phyloP scores from a whole-genome alignment of 805 yeast genomes.

The Metschnikowia colocasiae region DNA sequence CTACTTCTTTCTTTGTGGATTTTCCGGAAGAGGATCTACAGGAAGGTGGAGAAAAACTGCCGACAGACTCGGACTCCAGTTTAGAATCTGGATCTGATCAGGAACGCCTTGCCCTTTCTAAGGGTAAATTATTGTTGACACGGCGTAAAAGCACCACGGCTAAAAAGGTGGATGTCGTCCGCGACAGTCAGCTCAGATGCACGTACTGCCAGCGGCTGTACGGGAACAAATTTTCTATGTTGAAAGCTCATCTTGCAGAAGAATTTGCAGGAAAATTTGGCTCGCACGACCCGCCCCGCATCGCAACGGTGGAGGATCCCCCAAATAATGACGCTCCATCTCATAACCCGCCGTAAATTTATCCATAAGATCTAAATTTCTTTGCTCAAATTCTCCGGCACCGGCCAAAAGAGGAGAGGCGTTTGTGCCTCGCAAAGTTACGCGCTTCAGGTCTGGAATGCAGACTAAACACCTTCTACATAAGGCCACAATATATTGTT shows the following conservation, averaged over 20 bases:
- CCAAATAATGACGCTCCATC: neutral
- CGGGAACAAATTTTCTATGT: slow-evolving; percentile 22
- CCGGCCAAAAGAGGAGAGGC: neutral
- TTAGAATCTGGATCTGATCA: neutral
- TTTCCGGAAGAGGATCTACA: slow-evolving; percentile 33
- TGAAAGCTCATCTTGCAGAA: slow-evolving; percentile 27
- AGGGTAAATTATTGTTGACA: neutral
- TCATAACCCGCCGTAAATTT: slow-evolving; percentile 3
- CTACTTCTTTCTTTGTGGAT: slow-evolving; percentile 57
- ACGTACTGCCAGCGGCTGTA: slow-evolving; percentile 25
- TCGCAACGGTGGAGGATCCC: neutral
- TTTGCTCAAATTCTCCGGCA: neutral
- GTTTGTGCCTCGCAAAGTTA: neutral
- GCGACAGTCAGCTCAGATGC: slow-evolving; percentile 25
- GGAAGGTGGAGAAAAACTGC: slow-evolving; percentile 19
- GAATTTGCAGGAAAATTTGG: slow-evolving; percentile 22
- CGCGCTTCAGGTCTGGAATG: neutral
- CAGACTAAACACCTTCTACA: neutral
- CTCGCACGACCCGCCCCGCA: neutral
- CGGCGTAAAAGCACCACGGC: neutral
- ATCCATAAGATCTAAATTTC: neutral
- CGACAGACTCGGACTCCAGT: slow-evolving; percentile 1
- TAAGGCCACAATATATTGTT: neutral
- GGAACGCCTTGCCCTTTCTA: neutral
- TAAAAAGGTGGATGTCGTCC: neutral